These are phyloP conservation scores for Pichia rugopelliculosa DNA, from an alignment of 805 yeast genomes.

Conservation along the genomic window DNA sequence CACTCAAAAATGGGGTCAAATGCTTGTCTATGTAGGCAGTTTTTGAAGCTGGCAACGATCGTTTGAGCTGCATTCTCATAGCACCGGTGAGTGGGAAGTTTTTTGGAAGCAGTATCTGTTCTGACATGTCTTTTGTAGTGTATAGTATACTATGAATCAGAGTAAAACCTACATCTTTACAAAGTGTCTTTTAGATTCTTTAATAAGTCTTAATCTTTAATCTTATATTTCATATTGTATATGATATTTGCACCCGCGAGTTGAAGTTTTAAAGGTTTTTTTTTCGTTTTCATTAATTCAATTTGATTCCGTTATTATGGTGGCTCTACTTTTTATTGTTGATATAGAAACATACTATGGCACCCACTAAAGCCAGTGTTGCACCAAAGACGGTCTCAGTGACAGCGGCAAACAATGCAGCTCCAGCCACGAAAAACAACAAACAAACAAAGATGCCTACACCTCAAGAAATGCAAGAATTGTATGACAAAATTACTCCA, in stretches of 20 bases:
- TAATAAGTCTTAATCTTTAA: too few species aligned
- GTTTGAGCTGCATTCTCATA: constrained; percentile 9
- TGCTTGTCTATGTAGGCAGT: constrained; percentile 3
- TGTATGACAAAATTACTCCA: constrained; percentile 26
- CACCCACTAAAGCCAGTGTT: not conserved
- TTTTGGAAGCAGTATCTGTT: constrained; percentile 12
- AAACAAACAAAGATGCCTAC: constrained; percentile 20
- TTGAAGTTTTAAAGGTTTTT: too few species aligned
- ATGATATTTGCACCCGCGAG: too few species aligned
- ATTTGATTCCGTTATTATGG: not conserved
- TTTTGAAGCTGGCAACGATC: constrained; percentile 1
- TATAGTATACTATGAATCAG: not conserved
- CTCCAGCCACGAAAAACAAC: not conserved
- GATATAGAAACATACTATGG: not conserved
- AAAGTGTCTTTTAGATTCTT: too few species aligned
- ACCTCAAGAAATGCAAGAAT: constrained; percentile 21
- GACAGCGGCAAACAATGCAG: not conserved
- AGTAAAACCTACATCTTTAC: too few species aligned
- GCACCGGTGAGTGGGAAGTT: constrained; percentile 19
- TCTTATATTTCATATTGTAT: too few species aligned
- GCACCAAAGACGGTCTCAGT: not conserved
- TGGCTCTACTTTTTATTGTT: not conserved
- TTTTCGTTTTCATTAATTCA: too few species aligned
- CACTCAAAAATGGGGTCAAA: not conserved
- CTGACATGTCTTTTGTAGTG: not conserved